phyloP scores from a whole-genome alignment of 2,329 filamentous ascomycete genomes.

The Scytalidium sp. region DNA sequence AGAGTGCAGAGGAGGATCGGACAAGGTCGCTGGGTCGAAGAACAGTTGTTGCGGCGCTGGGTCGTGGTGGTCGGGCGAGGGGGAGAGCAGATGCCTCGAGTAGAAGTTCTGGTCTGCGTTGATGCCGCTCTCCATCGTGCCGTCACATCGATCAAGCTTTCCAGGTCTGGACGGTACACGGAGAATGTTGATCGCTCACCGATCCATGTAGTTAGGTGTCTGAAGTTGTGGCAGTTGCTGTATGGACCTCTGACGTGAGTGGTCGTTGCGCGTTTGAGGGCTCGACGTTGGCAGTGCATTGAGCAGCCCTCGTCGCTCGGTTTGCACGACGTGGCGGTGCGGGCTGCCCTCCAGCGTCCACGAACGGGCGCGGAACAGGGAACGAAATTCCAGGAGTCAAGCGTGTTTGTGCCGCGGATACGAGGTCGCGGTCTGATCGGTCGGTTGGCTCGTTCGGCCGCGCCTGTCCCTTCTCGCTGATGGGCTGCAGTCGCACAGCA shows the following conservation, averaged over 20 bases:
- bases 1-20: conserved; percentile 15
- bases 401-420: too few species aligned
- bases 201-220: conserved; percentile 20
- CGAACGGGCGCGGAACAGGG: not conserved
- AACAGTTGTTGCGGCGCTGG: conserved; percentile 13
- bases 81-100: conserved; percentile 17
- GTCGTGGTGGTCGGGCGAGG: conserved; percentile 1
- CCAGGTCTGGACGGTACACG: conserved; percentile 2
- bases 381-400: not conserved
- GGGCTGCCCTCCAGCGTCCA: too few species aligned
- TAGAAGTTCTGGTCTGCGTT: conserved; percentile 30
- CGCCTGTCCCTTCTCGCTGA: too few species aligned
- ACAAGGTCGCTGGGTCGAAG: conserved; percentile 17
- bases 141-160: conserved; percentile 25
- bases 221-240: conserved; percentile 19
- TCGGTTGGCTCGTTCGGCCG: too few species aligned
- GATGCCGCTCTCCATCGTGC: conserved; percentile 27
- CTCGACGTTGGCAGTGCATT: not conserved
- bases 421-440: too few species aligned
- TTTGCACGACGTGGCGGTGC: not conserved
- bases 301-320: conserved; percentile 1
- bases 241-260: conserved; percentile 18
- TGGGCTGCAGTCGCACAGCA: too few species aligned
- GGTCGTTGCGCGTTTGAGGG: conserved; percentile 15
- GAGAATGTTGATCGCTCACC: conserved; percentile 7